Evolutionary conservation across 2,329 filamentous ascomycete genomes (phyloP), one percentile per base, ranked within the genome.

Genomic region (Pestalotiopsis sp.): DNA sequence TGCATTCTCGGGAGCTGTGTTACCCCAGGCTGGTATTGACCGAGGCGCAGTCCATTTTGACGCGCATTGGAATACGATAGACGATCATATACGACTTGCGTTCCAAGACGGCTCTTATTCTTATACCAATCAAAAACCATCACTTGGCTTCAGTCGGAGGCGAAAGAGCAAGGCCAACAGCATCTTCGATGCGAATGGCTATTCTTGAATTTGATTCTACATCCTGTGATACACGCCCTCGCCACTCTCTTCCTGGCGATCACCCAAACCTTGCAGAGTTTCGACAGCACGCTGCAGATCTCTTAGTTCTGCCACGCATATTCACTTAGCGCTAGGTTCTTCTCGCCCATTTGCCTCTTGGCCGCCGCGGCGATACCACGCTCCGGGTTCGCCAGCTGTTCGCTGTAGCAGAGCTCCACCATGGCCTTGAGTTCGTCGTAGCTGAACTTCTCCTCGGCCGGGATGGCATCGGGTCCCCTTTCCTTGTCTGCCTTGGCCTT

Each of bases 281-380:
- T 35, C 2, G 17, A 9, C 44, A 17, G 5, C 44, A 52, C 44
- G 44, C 44, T 22, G 44, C 44, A 17, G 44, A 52, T 52, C n/a
- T 52, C 20, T 59, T 73, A 86, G 68, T 80, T 84, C 79, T 90
- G 86, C 89, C 89, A 93, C 87, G 92, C 89, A 73, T 89, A 85
- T 82, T 94, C 92, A 74, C 89, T 92, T 73, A 94, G 81, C 73
- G 86, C 87, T 69, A 92, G 78, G 74, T 92, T 78, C 81, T 91
- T 90, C 73, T 93, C 91, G 67, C 88, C 90, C 85, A 94, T 85
- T 75, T 87, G 85, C 75, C 91, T 84, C 82, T 88, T 89, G 3
- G 91, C 92, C 68, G 88, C 86, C 24, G 88, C 84, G 58, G 85
- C 86, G 67, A 92, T 87, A 39, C 92, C 91, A 71, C 92, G 82